Evolutionary conservation across 2,329 filamentous ascomycete genomes (phyloP).

Genomic region (Colletotrichum cordylinicola): DNA sequence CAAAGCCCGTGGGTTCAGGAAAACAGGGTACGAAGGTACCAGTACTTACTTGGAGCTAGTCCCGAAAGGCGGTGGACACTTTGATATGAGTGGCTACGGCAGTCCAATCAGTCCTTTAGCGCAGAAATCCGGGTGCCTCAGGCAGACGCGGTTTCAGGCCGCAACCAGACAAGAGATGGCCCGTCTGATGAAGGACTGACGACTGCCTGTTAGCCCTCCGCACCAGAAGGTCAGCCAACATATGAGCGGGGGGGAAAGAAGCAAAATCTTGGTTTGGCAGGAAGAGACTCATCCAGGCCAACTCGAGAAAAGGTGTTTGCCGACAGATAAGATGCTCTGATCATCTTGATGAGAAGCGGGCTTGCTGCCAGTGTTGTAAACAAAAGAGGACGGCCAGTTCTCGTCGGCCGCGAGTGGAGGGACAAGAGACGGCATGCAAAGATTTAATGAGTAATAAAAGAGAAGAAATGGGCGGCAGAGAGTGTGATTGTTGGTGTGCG

Average conservation of each 20-base stretch:
- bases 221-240: conserved; percentile 5
- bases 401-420: conserved; percentile 16
- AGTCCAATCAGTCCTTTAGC: conserved; percentile 15
- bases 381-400: background rate
- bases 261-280: background rate
- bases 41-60: conserved; percentile 23
- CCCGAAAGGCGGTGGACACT: conserved; percentile 22
- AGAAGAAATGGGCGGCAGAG: conserved; percentile 19
- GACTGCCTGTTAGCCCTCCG: conserved; percentile 16
- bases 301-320: background rate
- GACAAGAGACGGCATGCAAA: conserved; percentile 20
- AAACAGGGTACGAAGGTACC: conserved; percentile 22
- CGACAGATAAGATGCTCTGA: background rate
- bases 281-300: background rate
- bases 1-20: conserved; percentile 18
- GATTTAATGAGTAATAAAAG: conserved; percentile 22
- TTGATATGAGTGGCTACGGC: conserved; percentile 24
- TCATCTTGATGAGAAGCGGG: background rate
- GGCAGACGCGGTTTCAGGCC: conserved; percentile 23
- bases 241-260: background rate
- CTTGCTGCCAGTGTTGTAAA: background rate
- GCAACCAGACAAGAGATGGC: conserved; percentile 20
- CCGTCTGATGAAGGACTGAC: conserved; percentile 20
- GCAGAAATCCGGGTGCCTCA: conserved; percentile 17
- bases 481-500: conserved; percentile 9